These are phyloP conservation scores for Spergularia marina DNA, from an alignment of 148 eudicot genomes.

Conservation along the genomic window DNA sequence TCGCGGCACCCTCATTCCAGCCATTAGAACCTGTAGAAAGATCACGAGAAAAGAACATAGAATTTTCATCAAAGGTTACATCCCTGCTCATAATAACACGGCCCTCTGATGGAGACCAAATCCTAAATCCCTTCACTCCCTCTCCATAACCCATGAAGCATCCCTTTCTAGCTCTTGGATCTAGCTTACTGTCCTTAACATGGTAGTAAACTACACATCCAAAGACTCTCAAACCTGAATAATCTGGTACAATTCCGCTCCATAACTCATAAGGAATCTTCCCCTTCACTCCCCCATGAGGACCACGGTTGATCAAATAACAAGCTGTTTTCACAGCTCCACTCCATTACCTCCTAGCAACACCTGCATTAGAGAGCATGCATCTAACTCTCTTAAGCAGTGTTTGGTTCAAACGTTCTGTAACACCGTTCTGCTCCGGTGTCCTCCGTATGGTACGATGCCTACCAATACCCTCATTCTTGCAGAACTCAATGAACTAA, in stretches of 20 bases:
- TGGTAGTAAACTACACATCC: constrained; percentile 1
- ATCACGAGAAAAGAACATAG: not conserved
- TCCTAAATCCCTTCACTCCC: not conserved
- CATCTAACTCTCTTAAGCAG: no score
- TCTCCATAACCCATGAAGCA: no score
- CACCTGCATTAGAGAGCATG: no score
- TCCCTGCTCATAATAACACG: not conserved
- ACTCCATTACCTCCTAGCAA: no score
- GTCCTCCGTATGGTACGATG: no score
- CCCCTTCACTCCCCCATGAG: no score
- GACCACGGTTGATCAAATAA: no score
- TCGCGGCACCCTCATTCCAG: not conserved
- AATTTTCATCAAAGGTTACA: constrained; percentile 9
- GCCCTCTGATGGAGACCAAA: not conserved
- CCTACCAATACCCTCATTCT: no score
- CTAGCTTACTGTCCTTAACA: not conserved
- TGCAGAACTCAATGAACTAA: no score
- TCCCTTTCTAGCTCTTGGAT: not conserved
- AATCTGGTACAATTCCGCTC: not conserved
- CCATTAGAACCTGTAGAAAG: not conserved
- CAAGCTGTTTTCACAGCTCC: no score
- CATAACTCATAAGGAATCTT: not conserved
- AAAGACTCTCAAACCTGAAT: not conserved
- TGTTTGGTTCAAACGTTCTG: no score
- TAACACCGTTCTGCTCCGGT: no score